Evolutionary conservation across 192 early-diverging fungal species (phyloP), one percentile per base, ranked within the genome.

Genomic region (Linnemannia exigua): DNA sequence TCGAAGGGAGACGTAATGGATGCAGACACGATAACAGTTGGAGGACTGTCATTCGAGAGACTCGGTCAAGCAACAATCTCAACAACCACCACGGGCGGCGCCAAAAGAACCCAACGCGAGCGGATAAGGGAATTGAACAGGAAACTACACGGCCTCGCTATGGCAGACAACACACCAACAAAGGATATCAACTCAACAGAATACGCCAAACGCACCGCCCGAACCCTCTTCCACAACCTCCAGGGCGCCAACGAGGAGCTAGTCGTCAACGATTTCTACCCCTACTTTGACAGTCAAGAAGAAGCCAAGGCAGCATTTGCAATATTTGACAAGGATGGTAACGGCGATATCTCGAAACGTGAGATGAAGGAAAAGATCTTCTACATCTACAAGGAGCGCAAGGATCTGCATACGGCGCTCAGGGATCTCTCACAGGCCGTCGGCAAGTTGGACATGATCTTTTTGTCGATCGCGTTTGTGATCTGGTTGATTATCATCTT

Each of bases 301-400:
- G 94, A 95, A 16, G 96, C 97, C 20, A 87, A 89, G 28, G 90
- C 91, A 74, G 97, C 97, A 19, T 98, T 98, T 85, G 80, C 81
- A 46, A 80, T 97, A 31, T 96, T 98, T 83, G 97, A 98, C 89
- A 93, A 92, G 83, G 96, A 98, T 86, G 91, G 91, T 31, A 97
- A 96, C 84, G 96, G 96, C 46, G 95, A 96, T 70, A 92, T 98
- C 61, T 95, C 93, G 79, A 92, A 93, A 72, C 89, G 89, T 41
- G 97, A 98, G 86, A 91, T 98, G 82, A 95, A 94, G 52, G 92
- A 95, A 74, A 90, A 90, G 63, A 93, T 96, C 51, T 86, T 97
- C 44, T 88, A 90, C 17, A 93, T 95, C 17, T 98, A 96, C 88
- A 92, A 93, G 79, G 96, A 98, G 73, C 93, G 95, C 31, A 92